Conservation (phyloP, 495 filamentous ascomycete species). For the Podospora sp. region DNA sequence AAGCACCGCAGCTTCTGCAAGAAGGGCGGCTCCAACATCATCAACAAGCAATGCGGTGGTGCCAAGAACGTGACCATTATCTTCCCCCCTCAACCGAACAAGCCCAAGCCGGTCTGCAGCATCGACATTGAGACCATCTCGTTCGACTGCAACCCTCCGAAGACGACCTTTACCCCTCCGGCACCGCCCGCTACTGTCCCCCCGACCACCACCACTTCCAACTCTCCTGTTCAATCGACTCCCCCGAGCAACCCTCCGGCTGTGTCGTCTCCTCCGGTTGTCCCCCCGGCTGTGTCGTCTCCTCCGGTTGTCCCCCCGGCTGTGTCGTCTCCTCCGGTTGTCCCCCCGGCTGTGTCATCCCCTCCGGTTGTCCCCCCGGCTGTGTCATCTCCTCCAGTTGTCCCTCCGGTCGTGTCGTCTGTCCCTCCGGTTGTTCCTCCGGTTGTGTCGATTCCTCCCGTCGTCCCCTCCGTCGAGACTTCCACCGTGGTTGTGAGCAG, state of each 20-base stretch:
- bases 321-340: background rate
- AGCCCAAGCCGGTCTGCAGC: slow-evolving; percentile 59
- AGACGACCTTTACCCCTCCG: slow-evolving; percentile 25
- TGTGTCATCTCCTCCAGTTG: background rate
- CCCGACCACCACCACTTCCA: slow-evolving; percentile 16
- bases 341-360: background rate
- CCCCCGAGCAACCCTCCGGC: background rate
- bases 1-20: slow-evolving; percentile 69
- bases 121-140: slow-evolving; percentile 75
- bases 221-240: slow-evolving; percentile 1
- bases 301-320: background rate
- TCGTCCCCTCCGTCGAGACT: background rate
- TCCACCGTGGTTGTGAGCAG: slow-evolving; percentile 14
- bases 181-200: slow-evolving; percentile 31
- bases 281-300: background rate
- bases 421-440: background rate
- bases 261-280: background rate
- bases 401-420: background rate
- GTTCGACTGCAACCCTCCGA: slow-evolving; percentile 70
- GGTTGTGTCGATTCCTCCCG: background rate
- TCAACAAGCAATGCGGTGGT: slow-evolving; percentile 90
- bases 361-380: background rate
- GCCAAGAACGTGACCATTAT: slow-evolving; percentile 77
- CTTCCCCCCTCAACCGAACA: slow-evolving; percentile 60
- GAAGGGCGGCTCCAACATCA: slow-evolving; percentile 63